Conservation (phyloP, 2,329 filamentous ascomycete species). For the Sporothrix humicola region DNA sequence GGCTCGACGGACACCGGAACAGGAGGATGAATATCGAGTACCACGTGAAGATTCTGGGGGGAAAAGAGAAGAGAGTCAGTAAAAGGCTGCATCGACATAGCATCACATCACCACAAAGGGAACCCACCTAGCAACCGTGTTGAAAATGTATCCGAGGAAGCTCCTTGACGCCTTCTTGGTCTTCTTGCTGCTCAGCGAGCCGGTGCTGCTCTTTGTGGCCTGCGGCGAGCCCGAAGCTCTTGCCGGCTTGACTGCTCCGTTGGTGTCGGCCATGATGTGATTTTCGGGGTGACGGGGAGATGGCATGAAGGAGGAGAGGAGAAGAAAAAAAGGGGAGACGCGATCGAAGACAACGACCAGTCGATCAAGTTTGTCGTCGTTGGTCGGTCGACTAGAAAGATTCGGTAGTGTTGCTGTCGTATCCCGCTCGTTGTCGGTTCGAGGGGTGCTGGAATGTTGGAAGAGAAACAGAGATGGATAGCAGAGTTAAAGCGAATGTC, state of each 20-base stretch:
- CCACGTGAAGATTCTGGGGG: constrained; percentile 79
- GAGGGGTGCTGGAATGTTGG: neutral
- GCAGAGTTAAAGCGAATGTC: neutral
- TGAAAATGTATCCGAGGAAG: constrained; percentile 25
- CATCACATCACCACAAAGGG: neutral
- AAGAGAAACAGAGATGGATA: neutral
- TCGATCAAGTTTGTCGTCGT: neutral
- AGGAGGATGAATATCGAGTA: constrained; percentile 80
- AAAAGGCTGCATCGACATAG: neutral
- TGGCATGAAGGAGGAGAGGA: neutral
- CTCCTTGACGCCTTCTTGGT: neutral
- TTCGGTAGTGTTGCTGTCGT: neutral
- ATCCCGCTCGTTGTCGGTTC: neutral
- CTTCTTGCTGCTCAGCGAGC: neutral
- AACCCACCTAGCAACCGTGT: constrained; percentile 32
- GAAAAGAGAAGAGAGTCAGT: neutral
- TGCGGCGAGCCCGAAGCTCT: constrained; percentile 11
- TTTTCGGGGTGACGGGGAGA: neutral
- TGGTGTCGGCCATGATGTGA: constrained; percentile 30
- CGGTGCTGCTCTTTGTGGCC: neutral
- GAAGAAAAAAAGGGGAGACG: constrained; percentile 5
- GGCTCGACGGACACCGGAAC: constrained; percentile 78
- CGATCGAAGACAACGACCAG: constrained; percentile 7
- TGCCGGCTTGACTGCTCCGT: constrained; percentile 22
- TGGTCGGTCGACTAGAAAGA: neutral